phyloP scores from a whole-genome alignment of 2,329 filamentous ascomycete genomes.

The Monosporascus sp. region DNA sequence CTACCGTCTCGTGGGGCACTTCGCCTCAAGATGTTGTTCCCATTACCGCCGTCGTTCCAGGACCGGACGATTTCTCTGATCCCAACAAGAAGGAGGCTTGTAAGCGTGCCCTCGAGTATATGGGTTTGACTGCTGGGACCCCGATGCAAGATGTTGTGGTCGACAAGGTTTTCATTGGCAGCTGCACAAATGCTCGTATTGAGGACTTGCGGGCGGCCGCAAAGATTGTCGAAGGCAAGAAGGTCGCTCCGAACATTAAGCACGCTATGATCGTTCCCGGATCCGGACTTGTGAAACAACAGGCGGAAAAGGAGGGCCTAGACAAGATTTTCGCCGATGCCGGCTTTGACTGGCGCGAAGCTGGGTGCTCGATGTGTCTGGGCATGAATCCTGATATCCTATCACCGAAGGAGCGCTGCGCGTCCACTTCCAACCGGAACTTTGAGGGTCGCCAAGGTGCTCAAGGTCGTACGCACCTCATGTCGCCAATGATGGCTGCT shows the following conservation, averaged over 20 bases:
- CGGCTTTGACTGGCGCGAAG: conserved; percentile 97
- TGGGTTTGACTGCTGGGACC: conserved; percentile 83
- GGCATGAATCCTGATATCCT: conserved; percentile 99
- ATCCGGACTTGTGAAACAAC: conserved; percentile 87
- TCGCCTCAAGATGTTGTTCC: conserved; percentile 95
- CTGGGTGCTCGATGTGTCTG: conserved; percentile 97
- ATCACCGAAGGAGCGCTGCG: conserved; percentile 85
- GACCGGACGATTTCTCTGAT: conserved; percentile 81
- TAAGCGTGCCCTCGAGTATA: conserved; percentile 84
- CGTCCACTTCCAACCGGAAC: conserved; percentile 93
- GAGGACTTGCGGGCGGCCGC: conserved; percentile 90
- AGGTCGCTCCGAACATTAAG: conserved; percentile 83
- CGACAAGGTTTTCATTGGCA: conserved; percentile 97
- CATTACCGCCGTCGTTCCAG: conserved; percentile 85
- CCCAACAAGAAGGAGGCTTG: conserved; percentile 76
- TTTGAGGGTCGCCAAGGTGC: conserved; percentile 96
- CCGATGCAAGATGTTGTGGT: conserved; percentile 86
- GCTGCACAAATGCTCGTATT: conserved; percentile 95
- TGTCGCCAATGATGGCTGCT: conserved; percentile 96
- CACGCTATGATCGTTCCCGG: conserved; percentile 95
- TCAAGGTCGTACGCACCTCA: conserved; percentile 83
- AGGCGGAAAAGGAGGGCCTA: conserved; percentile 86
- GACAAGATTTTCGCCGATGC: conserved; percentile 89
- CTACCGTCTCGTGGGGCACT: conserved; percentile 95
- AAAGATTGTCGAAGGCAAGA: conserved; percentile 78